Evolutionary conservation across 495 filamentous ascomycete species (phyloP).

Genomic region (Aspergillus haitiensis): DNA sequence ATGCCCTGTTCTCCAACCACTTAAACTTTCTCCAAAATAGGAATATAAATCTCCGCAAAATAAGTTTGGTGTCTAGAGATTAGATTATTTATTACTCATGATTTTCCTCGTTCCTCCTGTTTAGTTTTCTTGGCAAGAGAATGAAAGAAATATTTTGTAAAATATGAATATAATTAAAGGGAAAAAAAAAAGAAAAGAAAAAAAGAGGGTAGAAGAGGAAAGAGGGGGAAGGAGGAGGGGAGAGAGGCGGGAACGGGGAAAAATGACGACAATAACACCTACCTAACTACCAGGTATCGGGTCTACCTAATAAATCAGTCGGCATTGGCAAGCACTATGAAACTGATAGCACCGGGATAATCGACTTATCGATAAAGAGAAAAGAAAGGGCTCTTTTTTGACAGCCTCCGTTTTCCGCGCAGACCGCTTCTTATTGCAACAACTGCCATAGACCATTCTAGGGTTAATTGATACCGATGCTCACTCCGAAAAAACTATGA

Average conservation of each 20-base stretch:
- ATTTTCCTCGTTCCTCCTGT: not conserved
- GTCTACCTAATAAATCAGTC: no score
- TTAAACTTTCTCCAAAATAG: not conserved
- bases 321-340: not conserved
- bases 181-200: constrained; percentile 1
- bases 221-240: no score
- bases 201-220: not conserved
- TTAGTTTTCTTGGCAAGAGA: constrained; percentile 7
- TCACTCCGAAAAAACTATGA: no score
- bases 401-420: constrained; percentile 18
- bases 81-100: not conserved
- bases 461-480: not conserved
- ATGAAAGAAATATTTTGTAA: not conserved
- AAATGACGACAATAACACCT: no score
- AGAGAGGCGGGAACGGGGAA: not conserved
- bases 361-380: constrained; percentile 9
- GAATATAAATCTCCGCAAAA: not conserved
- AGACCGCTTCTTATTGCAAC: constrained; percentile 26
- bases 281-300: no score
- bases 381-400: not conserved
- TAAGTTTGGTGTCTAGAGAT: not conserved
- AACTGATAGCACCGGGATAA: not conserved
- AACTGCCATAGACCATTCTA: not conserved
- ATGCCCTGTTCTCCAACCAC: not conserved
- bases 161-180: constrained; percentile 4